Evolutionary conservation across 2,329 filamentous ascomycete genomes (phyloP), one percentile per base, ranked within the genome.

Genomic region (Dactylellina sp.): DNA sequence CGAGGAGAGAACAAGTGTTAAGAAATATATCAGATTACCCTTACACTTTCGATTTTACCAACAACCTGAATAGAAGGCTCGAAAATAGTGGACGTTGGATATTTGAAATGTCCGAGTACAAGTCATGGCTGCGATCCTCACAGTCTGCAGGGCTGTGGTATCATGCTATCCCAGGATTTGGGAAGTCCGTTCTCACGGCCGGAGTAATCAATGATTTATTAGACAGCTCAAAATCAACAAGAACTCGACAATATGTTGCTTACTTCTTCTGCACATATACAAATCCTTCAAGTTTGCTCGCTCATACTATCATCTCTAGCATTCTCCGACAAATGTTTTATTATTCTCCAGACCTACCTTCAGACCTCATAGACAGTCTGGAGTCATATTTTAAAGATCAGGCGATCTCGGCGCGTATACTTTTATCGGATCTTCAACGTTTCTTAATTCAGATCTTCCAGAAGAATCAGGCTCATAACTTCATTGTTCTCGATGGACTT

Each of bases 401-500:
- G 55, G 47, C 3, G 57, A 76, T 16, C 18, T 16, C 70, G 18
- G 55, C 60, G 24, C 61, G 61, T 6, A 59, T 53, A 2, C 1
- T 47, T n/a, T 9, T 47, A 20, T 2, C 37, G 0, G 60, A 64
- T 42, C 42, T 64, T n/a, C 59, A 59, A 25, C n/a, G 9, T 2
- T 49, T 64, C n/a, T 2, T 75, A 11, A 50, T 74, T 22, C 5
- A 61, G 2, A 44, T 66, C 12, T 7, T 71, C 2, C 56, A 62
- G 1, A 25, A 18, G 1, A 64, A 59, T 16, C 16, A 60, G 6
- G 44, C 57, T 18, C 59, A 12, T 9, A 71, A 44, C 35, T 80
- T 77, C 22, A 76, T 82, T 14, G 57, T 81, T 1, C 77, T 82
- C 32, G 81, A 82, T 75, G 80, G 77, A 1, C 18, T 82, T 1